Conservation (phyloP, 176 grass and related monocot species). For the Rhynchospora tenuis region DNA sequence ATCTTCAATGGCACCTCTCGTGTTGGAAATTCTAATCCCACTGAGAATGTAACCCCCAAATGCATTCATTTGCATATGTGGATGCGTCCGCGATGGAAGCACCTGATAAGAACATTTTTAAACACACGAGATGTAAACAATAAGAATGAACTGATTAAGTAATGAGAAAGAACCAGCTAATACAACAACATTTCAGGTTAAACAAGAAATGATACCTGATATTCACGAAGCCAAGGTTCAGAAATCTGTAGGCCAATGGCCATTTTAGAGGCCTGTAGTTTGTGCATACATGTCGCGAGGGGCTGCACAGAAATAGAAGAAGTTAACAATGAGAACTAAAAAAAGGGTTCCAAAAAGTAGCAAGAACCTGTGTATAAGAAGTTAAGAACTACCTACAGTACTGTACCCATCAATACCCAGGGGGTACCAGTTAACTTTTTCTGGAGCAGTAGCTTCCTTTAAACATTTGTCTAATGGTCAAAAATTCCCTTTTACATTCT, state of each 20-base stretch:
- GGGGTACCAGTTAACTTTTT: neutral
- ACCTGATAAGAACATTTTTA: slow-evolving; percentile 42
- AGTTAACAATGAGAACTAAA: slow-evolving; percentile 17
- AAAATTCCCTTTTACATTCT: neutral
- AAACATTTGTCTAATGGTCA: neutral
- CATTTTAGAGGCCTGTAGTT: slow-evolving; percentile 61
- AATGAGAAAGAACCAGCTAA: neutral
- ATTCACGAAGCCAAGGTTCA: slow-evolving; percentile 97
- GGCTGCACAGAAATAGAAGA: slow-evolving; percentile 46
- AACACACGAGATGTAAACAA: neutral
- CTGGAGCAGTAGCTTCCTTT: slow-evolving; percentile 1
- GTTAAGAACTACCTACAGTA: neutral
- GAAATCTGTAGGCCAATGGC: slow-evolving; percentile 77
- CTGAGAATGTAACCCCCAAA: slow-evolving; percentile 90
- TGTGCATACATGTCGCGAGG: slow-evolving; percentile 82
- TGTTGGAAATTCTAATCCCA: slow-evolving; percentile 48
- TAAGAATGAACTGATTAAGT: neutral
- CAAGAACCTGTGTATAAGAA: neutral
- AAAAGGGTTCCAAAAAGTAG: neutral
- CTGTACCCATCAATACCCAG: neutral
- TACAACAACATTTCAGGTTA: slow-evolving; percentile 6
- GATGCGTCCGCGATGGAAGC: slow-evolving; percentile 76
- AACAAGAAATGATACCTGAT: slow-evolving; percentile 48
- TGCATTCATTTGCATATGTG: slow-evolving; percentile 87
- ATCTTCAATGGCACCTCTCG: slow-evolving; percentile 14